Base-by-base conservation (phyloP, 2,329 filamentous ascomycete genomes). In the Botrytis medusae region DNA sequence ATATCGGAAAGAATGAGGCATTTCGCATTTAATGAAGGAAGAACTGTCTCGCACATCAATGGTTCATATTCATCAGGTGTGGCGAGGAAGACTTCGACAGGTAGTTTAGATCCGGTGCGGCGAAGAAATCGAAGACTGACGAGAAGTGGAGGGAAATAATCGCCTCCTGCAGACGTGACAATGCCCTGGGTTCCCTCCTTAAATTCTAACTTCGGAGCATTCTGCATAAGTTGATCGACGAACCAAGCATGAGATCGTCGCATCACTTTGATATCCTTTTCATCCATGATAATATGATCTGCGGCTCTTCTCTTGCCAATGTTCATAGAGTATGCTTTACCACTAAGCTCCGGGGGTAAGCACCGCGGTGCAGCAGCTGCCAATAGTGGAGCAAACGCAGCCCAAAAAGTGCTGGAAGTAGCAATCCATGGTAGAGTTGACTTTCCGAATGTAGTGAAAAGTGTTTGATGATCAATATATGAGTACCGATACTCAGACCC, bases 11-110 rank as follows among this genome's bases (percentile, higher is more conserved):
- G 74, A 1, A 86, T 76, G 7, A 83, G 74, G 73, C 83, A 85
- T 69, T 79, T 79, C 9, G 83, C 83, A 59, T 83, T 82, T 34
- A 84, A 75, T 3, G 78, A 76, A 12, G 83, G 83, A 7, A 85
- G 77, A 18, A 84, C 75, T 7, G 76, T 75, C 18, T 83, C 81
- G 79, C 83, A 85, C 8, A 83, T 76, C 16, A 79, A 73, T 7
- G 78, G 68, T 40, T 84, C 81, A 75, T 83, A 84, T 69, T 84
- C 82, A 51, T 76, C 75, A 69, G 77, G 77, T 69, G 80, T 77
- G 44, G 79, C 80, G 6, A 85, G 79, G 73, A 84, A 84, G 20
- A 85, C 80, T 74, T 85, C 82, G 12, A 85, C 79, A 0, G 84
- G 84, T 3, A 85, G 77, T 9, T 74, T 76, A 63, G 22, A 72